Conservation (phyloP, 345 rosid genomes). For the Atalantia buxifolia region DNA sequence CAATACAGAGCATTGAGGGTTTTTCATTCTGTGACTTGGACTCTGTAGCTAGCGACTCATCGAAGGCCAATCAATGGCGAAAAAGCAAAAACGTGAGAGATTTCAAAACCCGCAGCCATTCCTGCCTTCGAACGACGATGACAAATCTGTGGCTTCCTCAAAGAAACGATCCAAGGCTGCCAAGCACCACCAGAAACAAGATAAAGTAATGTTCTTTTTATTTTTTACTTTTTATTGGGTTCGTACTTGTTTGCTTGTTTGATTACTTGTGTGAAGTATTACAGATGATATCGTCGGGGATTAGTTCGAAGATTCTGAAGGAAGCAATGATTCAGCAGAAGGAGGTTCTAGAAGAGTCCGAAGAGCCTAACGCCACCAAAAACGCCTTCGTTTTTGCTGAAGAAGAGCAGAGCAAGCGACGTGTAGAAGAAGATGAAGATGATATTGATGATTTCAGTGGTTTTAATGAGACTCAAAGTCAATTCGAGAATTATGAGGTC, state of each 20-base stretch:
- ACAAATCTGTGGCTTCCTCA: conserved; percentile 42
- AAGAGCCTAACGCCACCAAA: conserved; percentile 25
- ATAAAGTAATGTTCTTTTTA: conserved; percentile 27
- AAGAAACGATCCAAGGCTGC: conserved; percentile 63
- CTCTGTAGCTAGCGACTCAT: not conserved
- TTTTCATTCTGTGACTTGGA: not conserved
- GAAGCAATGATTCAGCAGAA: conserved; percentile 80
- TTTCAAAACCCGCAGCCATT: conserved; percentile 68
- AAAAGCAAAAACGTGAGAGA: conserved; percentile 61
- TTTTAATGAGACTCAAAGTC: conserved; percentile 55
- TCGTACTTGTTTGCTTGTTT: not conserved
- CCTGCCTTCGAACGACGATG: conserved; percentile 27
- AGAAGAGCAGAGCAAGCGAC: conserved; percentile 28
- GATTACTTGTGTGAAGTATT: not conserved
- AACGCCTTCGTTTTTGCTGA: conserved; percentile 34
- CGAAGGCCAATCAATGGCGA: conserved; percentile 9
- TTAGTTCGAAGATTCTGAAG: conserved; percentile 81
- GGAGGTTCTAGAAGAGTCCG: conserved; percentile 69
- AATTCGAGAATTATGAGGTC: conserved; percentile 53
- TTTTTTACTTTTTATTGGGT: not conserved
- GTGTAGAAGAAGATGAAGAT: conserved; percentile 35
- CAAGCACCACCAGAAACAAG: conserved; percentile 60
- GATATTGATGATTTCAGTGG: conserved; percentile 66
- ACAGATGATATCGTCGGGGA: conserved; percentile 62
- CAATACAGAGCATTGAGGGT: not conserved